Base-by-base conservation (phyloP, 2,329 filamentous ascomycete species). In the Taxawa tesnikishii region DNA sequence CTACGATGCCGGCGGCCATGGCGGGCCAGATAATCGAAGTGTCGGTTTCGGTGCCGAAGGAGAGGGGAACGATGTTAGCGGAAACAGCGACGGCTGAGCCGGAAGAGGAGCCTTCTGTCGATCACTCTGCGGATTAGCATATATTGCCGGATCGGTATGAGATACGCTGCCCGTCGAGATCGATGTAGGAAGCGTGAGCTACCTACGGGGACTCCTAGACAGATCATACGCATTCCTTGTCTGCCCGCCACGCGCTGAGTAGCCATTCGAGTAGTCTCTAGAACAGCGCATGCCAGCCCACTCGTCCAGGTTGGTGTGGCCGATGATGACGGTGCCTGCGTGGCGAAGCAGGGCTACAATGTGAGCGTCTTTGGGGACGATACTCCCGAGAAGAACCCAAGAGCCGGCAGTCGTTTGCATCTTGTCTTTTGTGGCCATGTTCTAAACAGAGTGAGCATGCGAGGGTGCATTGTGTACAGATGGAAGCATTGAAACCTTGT, bases 21-120 rank as follows among this genome's bases (percentile, higher is more conserved):
- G 31, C 37, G 3, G 39, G 39, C 25, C 34, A 36, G 13, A 42
- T 40, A 7, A 42, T 35, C 59, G 36, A 32, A 15, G 18, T 39
- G 15, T 40, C 38, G 2, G 39, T 42, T 15, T 43, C 38, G n/a
- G 38, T 41, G 15, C 39, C 40, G 12, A 43, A 30, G 2, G 33
- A 26, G 5, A 39, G 15, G 7, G 34, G 31, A 8, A 38, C 31
- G 4, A 41, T 33, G 13, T 38, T 39, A 15, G 29, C 28, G 9
- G 36, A 32, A 3, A 41, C 37, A 17, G 33, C 30, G 5, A 39
- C 39, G 14, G 38, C 34, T 11, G 36, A 34, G 18, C 39, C 38
- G 12, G 37, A 36, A 28, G 36, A 39, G 6, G 33, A 37, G 2
- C 40, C 36, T 15, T 30, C 34, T 33, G 19, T 15, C 4, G n/a